Conservation (phyloP, 257 asterid genomes). For the Fraxinus excelsior region DNA sequence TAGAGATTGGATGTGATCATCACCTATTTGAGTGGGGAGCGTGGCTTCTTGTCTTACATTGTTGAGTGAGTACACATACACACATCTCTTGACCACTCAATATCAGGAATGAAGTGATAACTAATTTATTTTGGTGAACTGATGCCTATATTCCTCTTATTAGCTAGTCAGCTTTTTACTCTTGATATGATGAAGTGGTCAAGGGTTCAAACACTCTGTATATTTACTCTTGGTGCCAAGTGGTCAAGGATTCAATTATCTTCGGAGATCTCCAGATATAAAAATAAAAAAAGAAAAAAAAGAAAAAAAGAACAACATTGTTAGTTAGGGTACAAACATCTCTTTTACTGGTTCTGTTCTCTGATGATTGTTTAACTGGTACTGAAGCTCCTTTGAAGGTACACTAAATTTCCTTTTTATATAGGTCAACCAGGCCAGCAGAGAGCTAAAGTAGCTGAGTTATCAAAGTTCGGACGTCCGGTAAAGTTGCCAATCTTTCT, state of each 20-base stretch:
- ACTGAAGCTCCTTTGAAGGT: neutral
- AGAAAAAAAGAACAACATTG: neutral
- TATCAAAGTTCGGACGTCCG: slow-evolving; percentile 90
- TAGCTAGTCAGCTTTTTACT: neutral
- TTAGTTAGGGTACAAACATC: neutral
- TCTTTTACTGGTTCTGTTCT: neutral
- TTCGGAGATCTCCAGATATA: neutral
- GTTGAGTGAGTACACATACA: neutral
- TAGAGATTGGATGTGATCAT: neutral
- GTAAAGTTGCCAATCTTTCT: slow-evolving; percentile 45
- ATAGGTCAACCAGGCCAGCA: slow-evolving; percentile 85
- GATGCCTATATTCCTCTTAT: neutral
- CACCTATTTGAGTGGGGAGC: neutral
- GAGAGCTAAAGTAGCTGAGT: slow-evolving; percentile 75
- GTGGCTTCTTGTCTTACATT: neutral
- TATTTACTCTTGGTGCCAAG: neutral
- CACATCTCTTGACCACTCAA: neutral
- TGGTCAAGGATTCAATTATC: neutral
- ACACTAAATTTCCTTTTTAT: slow-evolving; percentile 14
- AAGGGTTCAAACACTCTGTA: neutral
- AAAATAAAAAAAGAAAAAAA: too few relatives aligned
- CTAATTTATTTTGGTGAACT: neutral
- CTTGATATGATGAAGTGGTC: neutral
- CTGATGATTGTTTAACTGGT: neutral
- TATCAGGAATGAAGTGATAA: neutral